Conservation (phyloP, 352 stramenopile species). For the Phytopythium oedochilum region DNA sequence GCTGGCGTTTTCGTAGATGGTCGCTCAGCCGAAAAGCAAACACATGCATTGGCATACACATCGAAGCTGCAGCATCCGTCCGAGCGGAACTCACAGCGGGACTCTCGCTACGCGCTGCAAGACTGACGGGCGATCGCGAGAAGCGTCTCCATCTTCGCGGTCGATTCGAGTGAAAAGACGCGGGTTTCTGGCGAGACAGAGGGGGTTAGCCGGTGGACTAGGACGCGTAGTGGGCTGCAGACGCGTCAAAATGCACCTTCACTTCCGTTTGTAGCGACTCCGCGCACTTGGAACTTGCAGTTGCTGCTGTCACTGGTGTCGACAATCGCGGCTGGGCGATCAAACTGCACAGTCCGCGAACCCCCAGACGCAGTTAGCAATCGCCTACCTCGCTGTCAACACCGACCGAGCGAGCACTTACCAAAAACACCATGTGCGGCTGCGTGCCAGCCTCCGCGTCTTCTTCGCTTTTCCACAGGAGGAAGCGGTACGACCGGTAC, state of each 20-base stretch:
- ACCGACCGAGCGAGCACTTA: too few species aligned
- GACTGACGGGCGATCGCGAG: slow-evolving; percentile 40
- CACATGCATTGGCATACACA: not conserved
- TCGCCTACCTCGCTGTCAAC: too few species aligned
- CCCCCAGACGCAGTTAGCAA: too few species aligned
- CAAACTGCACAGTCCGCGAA: slow-evolving; percentile 43
- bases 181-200: slow-evolving; percentile 45
- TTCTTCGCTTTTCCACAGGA: slow-evolving; percentile 77
- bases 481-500: slow-evolving; percentile 71
- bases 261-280: slow-evolving; percentile 32
- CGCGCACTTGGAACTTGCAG: slow-evolving; percentile 60
- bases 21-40: not conserved
- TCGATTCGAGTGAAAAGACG: slow-evolving; percentile 53
- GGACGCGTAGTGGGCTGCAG: too few species aligned
- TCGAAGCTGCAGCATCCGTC: not conserved
- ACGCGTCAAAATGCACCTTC: slow-evolving; percentile 38
- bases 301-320: slow-evolving; percentile 59
- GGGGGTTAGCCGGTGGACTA: too few species aligned
- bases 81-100: not conserved
- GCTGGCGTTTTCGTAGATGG: not conserved
- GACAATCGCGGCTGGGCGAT: slow-evolving; percentile 47
- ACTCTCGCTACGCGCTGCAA: slow-evolving; percentile 14
- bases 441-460: slow-evolving; percentile 55
- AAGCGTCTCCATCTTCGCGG: slow-evolving; percentile 46
- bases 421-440: slow-evolving; percentile 55